phyloP scores from a whole-genome alignment of 1,139 yeast species.

The Nadsonia starkeyi-henricii region DNA sequence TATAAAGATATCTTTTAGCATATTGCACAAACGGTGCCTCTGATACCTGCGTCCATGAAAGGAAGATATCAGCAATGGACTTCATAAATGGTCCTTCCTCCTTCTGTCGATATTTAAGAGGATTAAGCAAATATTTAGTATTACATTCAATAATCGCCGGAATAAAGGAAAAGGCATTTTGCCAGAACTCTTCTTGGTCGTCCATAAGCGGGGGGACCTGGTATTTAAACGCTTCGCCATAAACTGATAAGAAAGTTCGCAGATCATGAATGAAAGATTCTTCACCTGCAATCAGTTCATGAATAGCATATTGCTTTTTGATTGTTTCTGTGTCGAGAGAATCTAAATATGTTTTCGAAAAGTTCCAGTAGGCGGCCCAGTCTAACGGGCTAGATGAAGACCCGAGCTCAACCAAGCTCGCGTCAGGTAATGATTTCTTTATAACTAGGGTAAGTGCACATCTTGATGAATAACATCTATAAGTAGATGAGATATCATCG shows the following conservation, averaged over 20 bases:
- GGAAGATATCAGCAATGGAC: slow-evolving; percentile 50
- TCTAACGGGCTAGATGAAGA: neutral
- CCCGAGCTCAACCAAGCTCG: neutral
- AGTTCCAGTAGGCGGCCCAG: neutral
- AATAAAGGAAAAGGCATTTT: slow-evolving; percentile 49
- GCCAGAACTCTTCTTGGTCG: slow-evolving; percentile 40
- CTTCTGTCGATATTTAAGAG: slow-evolving; percentile 34
- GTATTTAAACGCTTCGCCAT: slow-evolving; percentile 33
- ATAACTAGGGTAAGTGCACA: neutral
- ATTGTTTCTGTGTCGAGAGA: slow-evolving; percentile 16
- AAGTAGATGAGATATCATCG: neutral
- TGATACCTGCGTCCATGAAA: slow-evolving; percentile 53
- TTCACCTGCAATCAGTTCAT: slow-evolving; percentile 63
- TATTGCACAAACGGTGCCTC: slow-evolving; percentile 42
- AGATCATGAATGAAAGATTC: slow-evolving; percentile 64
- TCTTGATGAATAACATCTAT: neutral
- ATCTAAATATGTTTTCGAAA: neutral
- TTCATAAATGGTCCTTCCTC: slow-evolving; percentile 55
- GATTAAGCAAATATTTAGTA: slow-evolving; percentile 40
- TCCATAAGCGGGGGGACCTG: slow-evolving; percentile 30
- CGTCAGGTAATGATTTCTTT: neutral
- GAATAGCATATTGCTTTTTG: slow-evolving; percentile 61
- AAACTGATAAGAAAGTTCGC: slow-evolving; percentile 45
- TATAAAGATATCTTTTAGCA: slow-evolving; percentile 30
- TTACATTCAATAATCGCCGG: slow-evolving; percentile 49